Percentiles rank a stretch among this genome's conserved stretches.
Conservation (phyloP, 441 rosid genomes). For the Populus trichocarpa region DNA sequence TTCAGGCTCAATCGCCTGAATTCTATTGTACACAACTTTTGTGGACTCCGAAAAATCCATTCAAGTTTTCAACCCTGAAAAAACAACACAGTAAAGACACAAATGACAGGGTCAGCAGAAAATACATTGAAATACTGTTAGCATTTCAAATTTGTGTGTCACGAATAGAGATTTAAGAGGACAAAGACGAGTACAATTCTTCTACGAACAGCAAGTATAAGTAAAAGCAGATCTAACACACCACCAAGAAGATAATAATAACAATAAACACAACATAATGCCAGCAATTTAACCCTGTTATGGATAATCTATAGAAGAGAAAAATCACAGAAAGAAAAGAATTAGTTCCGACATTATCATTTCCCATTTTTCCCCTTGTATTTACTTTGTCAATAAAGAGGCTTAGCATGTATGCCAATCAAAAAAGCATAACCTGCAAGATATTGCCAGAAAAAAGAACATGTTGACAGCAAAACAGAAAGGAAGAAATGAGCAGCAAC, state of each 20-base stretch:
- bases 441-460: conserved; percentile 7
- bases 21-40: conserved; percentile 66
- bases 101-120: not conserved
- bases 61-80: conserved; percentile 36
- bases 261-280: not conserved
- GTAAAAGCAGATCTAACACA: conserved; percentile 18
- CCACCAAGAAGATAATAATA: not conserved
- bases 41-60: conserved; percentile 83
- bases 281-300: not conserved
- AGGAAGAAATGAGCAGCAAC: conserved; percentile 6
- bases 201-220: not conserved
- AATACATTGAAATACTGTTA: not conserved
- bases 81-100: conserved; percentile 1
- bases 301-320: no score
- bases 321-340: not conserved
- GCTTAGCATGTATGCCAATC: not conserved
- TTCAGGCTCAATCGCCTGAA: conserved; percentile 80
- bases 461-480: not conserved
- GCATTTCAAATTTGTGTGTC: not conserved
- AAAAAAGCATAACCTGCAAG: not conserved
- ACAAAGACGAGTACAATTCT: not conserved
- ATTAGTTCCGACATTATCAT: not conserved
- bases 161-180: no score
- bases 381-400: not conserved
- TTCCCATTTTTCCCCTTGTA: conserved; percentile 13